phyloP scores from a whole-genome alignment of 257 asterid species.

The Marsdenia floribunda region DNA sequence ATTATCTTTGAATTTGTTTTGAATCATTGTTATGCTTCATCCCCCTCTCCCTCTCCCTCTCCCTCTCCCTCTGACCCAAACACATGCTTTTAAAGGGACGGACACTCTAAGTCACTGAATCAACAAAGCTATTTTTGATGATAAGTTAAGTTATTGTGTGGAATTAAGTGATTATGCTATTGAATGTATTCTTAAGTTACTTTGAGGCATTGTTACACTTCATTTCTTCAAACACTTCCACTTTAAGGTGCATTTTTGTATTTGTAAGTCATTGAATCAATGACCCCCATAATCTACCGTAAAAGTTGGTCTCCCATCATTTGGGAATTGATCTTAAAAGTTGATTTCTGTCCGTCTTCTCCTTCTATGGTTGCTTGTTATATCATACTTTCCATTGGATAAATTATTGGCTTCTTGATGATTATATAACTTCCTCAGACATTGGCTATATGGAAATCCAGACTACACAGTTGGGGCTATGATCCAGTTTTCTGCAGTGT shows the following conservation, averaged over 20 bases:
- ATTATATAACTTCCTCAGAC: conserved; percentile 37
- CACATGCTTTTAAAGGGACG: not conserved
- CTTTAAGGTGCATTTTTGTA: not conserved
- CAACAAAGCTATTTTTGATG: not conserved
- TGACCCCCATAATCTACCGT: not conserved
- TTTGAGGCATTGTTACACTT: not conserved
- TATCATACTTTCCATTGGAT: not conserved
- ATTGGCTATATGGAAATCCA: conserved; percentile 61
- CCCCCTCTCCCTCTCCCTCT: too few species aligned
- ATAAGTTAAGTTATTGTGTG: not conserved
- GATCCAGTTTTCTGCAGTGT: conserved; percentile 78
- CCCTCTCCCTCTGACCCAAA: too few species aligned
- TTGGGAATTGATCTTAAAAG: not conserved
- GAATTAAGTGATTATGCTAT: not conserved
- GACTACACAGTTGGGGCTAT: conserved; percentile 85
- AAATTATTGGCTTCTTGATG: conserved; percentile 18
- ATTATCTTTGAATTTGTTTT: not conserved
- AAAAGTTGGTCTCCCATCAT: not conserved
- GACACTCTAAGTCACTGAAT: not conserved
- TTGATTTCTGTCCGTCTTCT: not conserved
- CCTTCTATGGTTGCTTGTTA: not conserved
- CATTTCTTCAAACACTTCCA: not conserved
- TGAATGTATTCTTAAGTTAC: too few species aligned
- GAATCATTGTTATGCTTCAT: not conserved
- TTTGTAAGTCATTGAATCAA: not conserved